Base-by-base conservation (phyloP, 2,329 filamentous ascomycete genomes). In the Sphaerulina populicola region DNA sequence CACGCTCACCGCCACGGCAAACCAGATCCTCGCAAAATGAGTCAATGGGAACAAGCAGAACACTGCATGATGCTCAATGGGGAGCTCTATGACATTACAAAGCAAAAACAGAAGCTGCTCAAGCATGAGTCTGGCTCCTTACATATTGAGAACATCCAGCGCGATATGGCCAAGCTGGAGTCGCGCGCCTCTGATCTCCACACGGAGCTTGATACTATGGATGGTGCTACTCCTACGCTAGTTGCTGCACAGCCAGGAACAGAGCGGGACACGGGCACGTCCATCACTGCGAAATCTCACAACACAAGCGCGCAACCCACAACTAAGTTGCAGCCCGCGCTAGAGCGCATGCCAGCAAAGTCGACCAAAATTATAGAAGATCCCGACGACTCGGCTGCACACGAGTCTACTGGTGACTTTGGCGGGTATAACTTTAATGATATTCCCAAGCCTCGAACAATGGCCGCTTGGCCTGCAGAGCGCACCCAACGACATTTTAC, bases 331-430 rank as follows among this genome's bases (percentile, higher is more conserved):
- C 60, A 62, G 47, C 53, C 61, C 14, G 56, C 62, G 12, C 27
- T 65, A 11, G 57, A 62, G 21, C 60, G 64, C n/a, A 63, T 66
- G 61, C 59, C 60, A 38, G 42, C 53, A 8, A 64, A 59, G 40
- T 40, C 49, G 3, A 27, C 56, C 12, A 50, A 44, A 12, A 36
- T 39, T 5, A 21, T 46, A 2, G 41, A 47, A 6, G 63, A 66
- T 21, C 53, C 53, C 9, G 62, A 66, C 43, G 63, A 66, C 41
- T 58, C 61, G 15, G 62, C 63, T 11, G 63, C 64, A 4, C 61
- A 65, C 43, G 63, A 66, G 46, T 63, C 62, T 3, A 65, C 62
- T 7, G 56, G 56, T 10, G 63, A 65, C 42, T 44, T 54, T 35
- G 47, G 57, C 15, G 51, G 58, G 4, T 49, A 52, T 51, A 44